Base-by-base conservation (phyloP, 805 yeast genomes). In the Lachancea meyersii region DNA sequence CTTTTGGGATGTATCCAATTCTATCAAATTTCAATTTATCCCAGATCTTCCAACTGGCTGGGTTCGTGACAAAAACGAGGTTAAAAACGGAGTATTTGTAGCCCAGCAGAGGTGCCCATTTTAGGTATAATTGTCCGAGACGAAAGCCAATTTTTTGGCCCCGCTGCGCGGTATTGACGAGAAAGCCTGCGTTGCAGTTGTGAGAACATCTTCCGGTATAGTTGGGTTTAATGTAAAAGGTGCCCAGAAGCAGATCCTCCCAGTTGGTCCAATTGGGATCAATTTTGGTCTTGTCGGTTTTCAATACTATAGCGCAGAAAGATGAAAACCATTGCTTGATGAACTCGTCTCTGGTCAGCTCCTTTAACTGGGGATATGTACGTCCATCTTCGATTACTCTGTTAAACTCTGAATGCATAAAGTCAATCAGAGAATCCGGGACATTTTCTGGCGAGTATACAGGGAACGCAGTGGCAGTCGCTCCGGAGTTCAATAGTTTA, bases 41-140 rank as follows among this genome's bases (percentile, higher is more conserved):
- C 97, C 97, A 89, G 41, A 85, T 82, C 53, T 67, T 72, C 53
- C 70, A 60, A 53, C 95, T 84, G 2, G 88, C 96, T 3, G 65
- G 67, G 57, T 89, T 89, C 2, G 88, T 80, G 38, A 72, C 93
- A 57, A 82, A 89, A 0, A 89, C 97, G 38, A 89, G 70, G 61
- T 89, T 89, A 71, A 85, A 89, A 11, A 89, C 91, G 5, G 91
- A 81, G 55, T 86, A 86, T 5, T 72, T 76, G 63, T 82, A 89
- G 0, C 96, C 96, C 24, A 89, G 64, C 38, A 71, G 54, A 0
- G 94, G 89, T 0, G 93, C 96, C 77, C 82, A 79, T 39, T 64
- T 58, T 35, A 87, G 57, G 57, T 85, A 89, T 33, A 73, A 65
- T 43, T 66, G 65, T 4, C 94, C 97, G 56, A 89, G 56, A n/a